phyloP scores from a whole-genome alignment of 371 early-diverging fungal genomes.

The Smittium mucronatum region DNA sequence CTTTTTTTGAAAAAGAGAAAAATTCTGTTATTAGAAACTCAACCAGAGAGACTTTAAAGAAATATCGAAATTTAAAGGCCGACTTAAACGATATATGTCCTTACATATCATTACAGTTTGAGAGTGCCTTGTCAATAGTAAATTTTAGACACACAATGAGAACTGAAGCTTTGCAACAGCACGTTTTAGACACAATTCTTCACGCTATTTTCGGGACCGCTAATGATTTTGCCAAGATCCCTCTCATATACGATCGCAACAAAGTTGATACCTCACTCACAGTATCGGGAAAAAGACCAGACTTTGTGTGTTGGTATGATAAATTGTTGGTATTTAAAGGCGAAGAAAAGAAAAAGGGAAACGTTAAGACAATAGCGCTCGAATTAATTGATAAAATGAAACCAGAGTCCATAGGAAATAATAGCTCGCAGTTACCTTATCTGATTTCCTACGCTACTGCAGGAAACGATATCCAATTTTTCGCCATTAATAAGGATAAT shows the following conservation, averaged over 20 bases:
- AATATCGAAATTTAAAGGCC: background rate
- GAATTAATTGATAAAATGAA: constrained; percentile 28
- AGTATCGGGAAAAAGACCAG: constrained; percentile 16
- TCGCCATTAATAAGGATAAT: constrained; percentile 21
- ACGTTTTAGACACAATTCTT: constrained; percentile 7
- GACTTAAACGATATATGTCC: constrained; percentile 1
- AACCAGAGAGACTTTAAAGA: background rate
- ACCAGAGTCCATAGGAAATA: constrained; percentile 13
- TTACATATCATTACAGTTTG: constrained; percentile 2
- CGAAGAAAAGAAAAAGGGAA: constrained; percentile 26
- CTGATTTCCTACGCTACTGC: constrained; percentile 29
- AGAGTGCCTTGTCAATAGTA: background rate
- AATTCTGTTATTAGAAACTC: background rate
- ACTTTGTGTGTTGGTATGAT: constrained; percentile 22
- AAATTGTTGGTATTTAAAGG: constrained; percentile 30
- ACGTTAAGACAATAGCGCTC: constrained; percentile 21
- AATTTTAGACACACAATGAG: background rate
- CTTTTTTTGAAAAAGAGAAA: background rate
- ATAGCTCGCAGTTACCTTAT: constrained; percentile 16
- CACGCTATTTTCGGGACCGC: constrained; percentile 5
- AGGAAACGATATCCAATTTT: constrained; percentile 23
- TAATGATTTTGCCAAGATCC: background rate
- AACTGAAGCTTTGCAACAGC: constrained; percentile 8
- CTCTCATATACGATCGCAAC: constrained; percentile 20
- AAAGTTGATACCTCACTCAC: constrained; percentile 25